Evolutionary conservation across 2,329 filamentous ascomycete species (phyloP).

Genomic region (Nannizziopsis barbatae): DNA sequence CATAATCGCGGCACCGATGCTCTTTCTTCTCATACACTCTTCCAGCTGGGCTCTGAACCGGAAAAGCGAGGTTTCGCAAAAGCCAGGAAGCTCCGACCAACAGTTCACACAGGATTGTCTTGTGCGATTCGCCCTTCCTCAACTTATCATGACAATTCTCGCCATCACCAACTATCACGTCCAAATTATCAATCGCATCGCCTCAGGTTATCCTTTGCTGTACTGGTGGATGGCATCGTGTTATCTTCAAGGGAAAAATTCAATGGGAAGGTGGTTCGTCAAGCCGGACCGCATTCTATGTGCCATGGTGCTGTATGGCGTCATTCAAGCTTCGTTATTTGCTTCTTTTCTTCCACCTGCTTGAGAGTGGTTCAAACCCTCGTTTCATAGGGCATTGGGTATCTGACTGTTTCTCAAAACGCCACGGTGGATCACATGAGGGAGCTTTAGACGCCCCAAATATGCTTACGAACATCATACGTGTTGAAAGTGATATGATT

Average conservation of each 20-base stretch:
- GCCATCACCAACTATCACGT: slow-evolving; percentile 78
- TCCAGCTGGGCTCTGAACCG: slow-evolving; percentile 37
- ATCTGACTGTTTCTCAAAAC: neutral
- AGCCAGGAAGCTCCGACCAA: neutral
- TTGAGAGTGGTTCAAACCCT: slow-evolving; percentile 28
- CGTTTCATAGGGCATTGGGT: neutral
- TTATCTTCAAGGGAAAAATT: slow-evolving; percentile 18
- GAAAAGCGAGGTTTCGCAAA: slow-evolving; percentile 9
- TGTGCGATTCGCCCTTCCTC: slow-evolving; percentile 55
- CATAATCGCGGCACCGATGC: slow-evolving; percentile 65
- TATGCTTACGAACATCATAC: no score
- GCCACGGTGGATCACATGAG: no score
- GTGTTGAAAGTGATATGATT: no score
- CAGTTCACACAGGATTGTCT: slow-evolving; percentile 22
- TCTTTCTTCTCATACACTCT: slow-evolving; percentile 56
- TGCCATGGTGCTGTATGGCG: slow-evolving; percentile 69
- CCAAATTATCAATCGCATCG: slow-evolving; percentile 82
- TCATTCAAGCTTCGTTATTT: slow-evolving; percentile 74
- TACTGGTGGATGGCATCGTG: slow-evolving; percentile 63
- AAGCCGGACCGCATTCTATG: slow-evolving; percentile 38
- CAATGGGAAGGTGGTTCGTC: slow-evolving; percentile 7
- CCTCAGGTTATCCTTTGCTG: slow-evolving; percentile 81
- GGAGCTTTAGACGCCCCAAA: no score
- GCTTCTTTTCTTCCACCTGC: slow-evolving; percentile 87
- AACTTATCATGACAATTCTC: slow-evolving; percentile 58